phyloP scores from a whole-genome alignment of 2,329 filamentous ascomycete genomes.

The Stagonosporopsis rhizophila region DNA sequence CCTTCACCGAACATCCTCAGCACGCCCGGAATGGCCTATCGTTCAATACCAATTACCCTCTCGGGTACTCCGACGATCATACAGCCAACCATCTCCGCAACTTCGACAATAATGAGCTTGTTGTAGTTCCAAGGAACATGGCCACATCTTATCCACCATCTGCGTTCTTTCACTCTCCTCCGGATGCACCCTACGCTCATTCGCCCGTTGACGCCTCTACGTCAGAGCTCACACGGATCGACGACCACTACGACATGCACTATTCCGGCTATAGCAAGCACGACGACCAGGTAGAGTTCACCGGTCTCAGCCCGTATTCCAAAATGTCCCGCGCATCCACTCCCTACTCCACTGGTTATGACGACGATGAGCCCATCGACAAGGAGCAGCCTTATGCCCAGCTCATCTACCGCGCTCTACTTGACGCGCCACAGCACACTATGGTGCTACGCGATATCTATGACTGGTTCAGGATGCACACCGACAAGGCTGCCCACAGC shows the following conservation, averaged over 20 bases:
- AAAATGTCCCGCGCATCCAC: constrained; percentile 33
- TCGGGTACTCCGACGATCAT: constrained; percentile 28
- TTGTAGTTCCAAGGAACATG: constrained; percentile 22
- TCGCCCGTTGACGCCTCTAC: constrained; percentile 30
- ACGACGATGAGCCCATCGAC: constrained; percentile 35
- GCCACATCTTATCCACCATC: constrained; percentile 40
- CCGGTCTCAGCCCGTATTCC: constrained; percentile 31
- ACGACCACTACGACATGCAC: constrained; percentile 34
- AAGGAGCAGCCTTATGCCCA: constrained; percentile 77
- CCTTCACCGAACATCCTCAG: constrained; percentile 24
- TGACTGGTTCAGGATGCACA: constrained; percentile 85
- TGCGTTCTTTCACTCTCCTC: constrained; percentile 42
- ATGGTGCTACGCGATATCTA: constrained; percentile 90
- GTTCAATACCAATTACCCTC: constrained; percentile 33
- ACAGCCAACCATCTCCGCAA: constrained; percentile 32
- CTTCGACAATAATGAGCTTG: constrained; percentile 26
- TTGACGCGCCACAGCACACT: constrained; percentile 68
- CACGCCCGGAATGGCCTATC: constrained; percentile 26
- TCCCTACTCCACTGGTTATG: constrained; percentile 21
- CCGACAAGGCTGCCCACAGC: constrained; percentile 71
- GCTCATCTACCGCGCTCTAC: constrained; percentile 78
- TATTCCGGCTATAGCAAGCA: constrained; percentile 25
- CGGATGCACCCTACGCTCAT: constrained; percentile 27
- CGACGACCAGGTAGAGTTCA: constrained; percentile 28
- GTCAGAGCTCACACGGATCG: constrained; percentile 32